These are phyloP conservation scores for Sugiyamaella marilandica DNA, from an alignment of 805 yeast species.

Conservation along the genomic window DNA sequence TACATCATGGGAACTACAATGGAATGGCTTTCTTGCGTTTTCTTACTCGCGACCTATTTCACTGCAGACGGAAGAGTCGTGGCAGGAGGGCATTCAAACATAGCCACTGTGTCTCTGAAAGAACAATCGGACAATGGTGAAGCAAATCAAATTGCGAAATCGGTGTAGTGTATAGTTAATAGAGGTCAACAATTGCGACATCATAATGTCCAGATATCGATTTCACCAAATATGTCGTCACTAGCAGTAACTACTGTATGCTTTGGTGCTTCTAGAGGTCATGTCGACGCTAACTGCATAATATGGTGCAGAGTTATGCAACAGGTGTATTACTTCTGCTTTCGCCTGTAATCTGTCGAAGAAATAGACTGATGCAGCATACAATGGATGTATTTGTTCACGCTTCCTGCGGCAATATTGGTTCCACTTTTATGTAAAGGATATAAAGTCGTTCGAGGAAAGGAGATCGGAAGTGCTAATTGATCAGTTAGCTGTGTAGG, in stretches of 20 bases:
- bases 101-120: neutral
- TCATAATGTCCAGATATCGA: conserved; percentile 2
- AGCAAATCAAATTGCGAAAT: neutral
- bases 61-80: conserved; percentile 2
- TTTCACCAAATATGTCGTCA: conserved; percentile 4
- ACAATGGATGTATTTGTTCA: no score
- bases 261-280: neutral
- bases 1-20: conserved; percentile 19
- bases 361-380: conserved; percentile 10
- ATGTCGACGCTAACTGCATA: conserved; percentile 4
- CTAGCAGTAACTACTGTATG: conserved; percentile 8
- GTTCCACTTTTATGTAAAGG: neutral
- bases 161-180: neutral
- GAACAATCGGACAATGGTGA: neutral
- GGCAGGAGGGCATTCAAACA: neutral
- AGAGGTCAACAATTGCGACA: neutral
- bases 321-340: neutral
- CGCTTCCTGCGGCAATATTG: neutral
- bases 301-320: conserved; percentile 4
- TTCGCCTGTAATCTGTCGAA: conserved; percentile 4
- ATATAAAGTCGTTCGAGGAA: conserved; percentile 4
- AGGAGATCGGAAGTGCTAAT: conserved; percentile 8
- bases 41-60: conserved; percentile 3
- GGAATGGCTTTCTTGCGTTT: conserved; percentile 14
- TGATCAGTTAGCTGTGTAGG: conserved; percentile 1